Evolutionary conservation across 2,329 filamentous ascomycete species (phyloP), one percentile per base, ranked within the genome.

Genomic region (Fonsecaea monophora): DNA sequence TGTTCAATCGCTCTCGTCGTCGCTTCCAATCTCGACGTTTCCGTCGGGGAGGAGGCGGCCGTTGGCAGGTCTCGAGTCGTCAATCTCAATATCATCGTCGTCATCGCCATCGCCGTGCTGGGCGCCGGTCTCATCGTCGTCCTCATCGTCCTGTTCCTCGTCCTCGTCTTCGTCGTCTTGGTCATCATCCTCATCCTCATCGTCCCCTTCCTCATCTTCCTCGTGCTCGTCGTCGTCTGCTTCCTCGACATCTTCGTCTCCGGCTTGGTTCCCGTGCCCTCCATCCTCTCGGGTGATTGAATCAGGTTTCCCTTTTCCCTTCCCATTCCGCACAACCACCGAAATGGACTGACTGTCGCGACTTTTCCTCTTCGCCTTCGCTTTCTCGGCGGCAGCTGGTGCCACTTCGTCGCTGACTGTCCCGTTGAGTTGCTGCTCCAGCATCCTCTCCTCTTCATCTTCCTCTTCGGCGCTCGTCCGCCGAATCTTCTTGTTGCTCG

Each of bases 141-240:
- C 73, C 1, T 72, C 71, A 2, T 74, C 74, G 1, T 73, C 74
- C 4, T 68, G 66, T 7, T 74, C 71, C 3, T 73, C 72, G 3
- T 73, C 73, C 0, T 73, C 74, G 4, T 76, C 73, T 1, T 73
- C 71, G 0, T 74, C 73, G 1, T 73, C 73, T 0, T 75, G 73
- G 5, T 70, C 73, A 4, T 75, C 72, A 1, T 73, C 73, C 3
- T 73, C 71, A 12, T 71, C 70, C 9, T 65, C 62, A 6, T 68
- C 63, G 3, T 65, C 71, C 13, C 74, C 74, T 9, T 72, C 72
- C 3, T 66, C 54, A 2, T 58, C 50, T 30, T 68, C 62, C 32
- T 73, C 65, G 6, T 64, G 65, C 15, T 66, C 66, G 8, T 67
- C 61, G 13, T 66, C 66, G 10, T 74, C 65, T 25, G 74, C 71